phyloP scores from a whole-genome alignment of 2,329 filamentous ascomycete species.

The Calonectria hawksworthii region DNA sequence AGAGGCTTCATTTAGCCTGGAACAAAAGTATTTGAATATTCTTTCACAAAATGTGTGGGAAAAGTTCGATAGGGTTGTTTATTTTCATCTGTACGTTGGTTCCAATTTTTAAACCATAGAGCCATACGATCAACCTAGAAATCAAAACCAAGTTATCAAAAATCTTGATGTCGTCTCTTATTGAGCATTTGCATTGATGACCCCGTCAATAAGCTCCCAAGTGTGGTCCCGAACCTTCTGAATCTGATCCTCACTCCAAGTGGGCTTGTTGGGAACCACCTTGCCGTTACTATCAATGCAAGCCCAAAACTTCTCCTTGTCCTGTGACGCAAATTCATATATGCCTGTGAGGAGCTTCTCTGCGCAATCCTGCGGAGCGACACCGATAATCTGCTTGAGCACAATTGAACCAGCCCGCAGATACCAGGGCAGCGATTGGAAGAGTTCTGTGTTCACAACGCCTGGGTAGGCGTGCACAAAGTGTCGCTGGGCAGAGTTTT shows the following conservation, averaged over 20 bases:
- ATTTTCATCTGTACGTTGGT: background rate
- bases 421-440: constrained; percentile 49
- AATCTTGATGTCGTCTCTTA: background rate
- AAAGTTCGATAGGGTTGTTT: background rate
- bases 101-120: background rate
- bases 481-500: constrained; percentile 37
- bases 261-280: constrained; percentile 41
- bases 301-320: constrained; percentile 44
- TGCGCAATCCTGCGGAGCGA: constrained; percentile 47
- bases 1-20: background rate
- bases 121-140: background rate
- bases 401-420: constrained; percentile 34
- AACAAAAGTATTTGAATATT: background rate
- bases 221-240: constrained; percentile 49
- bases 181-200: background rate
- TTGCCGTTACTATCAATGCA: constrained; percentile 48
- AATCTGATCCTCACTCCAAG: constrained; percentile 47
- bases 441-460: constrained; percentile 52
- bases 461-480: constrained; percentile 60
- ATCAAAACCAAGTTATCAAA: background rate
- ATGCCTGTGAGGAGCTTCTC: constrained; percentile 43
- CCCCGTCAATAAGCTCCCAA: constrained; percentile 47
- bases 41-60: background rate
- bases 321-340: constrained; percentile 9
- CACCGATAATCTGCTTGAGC: constrained; percentile 37